phyloP scores from a whole-genome alignment of 805 yeast species.

The Metschnikowia colocasiae region DNA sequence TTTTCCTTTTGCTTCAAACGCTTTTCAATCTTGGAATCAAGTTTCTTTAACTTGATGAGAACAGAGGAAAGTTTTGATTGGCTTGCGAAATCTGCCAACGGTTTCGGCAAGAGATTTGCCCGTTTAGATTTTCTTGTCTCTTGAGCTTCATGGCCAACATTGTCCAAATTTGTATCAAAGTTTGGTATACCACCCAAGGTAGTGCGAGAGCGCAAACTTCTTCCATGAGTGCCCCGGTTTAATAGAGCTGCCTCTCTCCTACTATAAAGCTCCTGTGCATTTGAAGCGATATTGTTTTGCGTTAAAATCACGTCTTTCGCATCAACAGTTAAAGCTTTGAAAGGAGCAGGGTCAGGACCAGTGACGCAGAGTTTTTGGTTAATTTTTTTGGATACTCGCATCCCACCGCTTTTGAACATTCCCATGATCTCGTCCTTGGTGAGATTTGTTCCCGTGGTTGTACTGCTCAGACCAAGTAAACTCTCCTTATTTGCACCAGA shows the following conservation, averaged over 20 bases:
- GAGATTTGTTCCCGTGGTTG: background rate
- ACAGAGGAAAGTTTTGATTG: conserved; percentile 19
- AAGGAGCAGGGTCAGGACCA: conserved; percentile 1
- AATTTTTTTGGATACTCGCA: conserved; percentile 13
- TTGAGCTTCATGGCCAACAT: conserved; percentile 2
- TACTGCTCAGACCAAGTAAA: background rate
- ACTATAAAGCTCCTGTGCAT: conserved; percentile 12
- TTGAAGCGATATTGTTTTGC: conserved; percentile 7
- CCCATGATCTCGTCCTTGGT: conserved; percentile 13
- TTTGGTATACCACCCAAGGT: conserved; percentile 10
- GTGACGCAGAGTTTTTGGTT: conserved; percentile 10
- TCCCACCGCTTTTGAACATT: conserved; percentile 10
- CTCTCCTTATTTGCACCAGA: background rate
- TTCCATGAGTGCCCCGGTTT: conserved; percentile 2
- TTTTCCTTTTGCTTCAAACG: conserved; percentile 2
- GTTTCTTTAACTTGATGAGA: conserved; percentile 22
- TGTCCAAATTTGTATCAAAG: conserved; percentile 12
- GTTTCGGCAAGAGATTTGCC: conserved; percentile 13
- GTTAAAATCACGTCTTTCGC: conserved; percentile 4
- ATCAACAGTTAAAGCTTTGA: conserved; percentile 5
- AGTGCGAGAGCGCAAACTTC: conserved; percentile 16
- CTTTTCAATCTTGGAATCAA: conserved; percentile 19
- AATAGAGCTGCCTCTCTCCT: conserved; percentile 15
- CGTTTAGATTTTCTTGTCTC: conserved; percentile 12
- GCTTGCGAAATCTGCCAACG: conserved; percentile 15